These are phyloP conservation scores for Fusarium liriodendri DNA, from an alignment of 2,329 filamentous ascomycete species.

Conservation along the genomic window DNA sequence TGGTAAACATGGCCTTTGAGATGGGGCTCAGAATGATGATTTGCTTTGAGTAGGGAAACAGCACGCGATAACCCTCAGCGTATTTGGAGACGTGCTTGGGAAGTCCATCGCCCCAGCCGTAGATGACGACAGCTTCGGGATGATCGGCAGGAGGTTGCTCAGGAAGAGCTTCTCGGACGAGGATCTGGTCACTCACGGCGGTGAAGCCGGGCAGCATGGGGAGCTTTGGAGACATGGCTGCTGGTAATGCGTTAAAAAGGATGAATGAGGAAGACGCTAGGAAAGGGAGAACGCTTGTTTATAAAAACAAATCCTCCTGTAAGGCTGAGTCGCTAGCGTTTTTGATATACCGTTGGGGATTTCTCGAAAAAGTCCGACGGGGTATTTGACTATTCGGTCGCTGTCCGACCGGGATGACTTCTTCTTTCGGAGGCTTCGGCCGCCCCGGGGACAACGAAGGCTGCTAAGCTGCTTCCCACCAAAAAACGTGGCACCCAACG, in stretches of 20 bases:
- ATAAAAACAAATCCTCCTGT: neutral
- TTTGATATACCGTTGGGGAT: neutral
- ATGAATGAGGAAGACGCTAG: neutral
- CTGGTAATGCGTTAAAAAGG: too few relatives aligned
- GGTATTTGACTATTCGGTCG: neutral
- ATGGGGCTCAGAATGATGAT: constrained; percentile 64
- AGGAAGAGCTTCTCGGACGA: constrained; percentile 51
- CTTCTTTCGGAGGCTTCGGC: neutral
- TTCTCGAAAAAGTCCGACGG: neutral
- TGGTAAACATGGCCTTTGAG: constrained; percentile 57
- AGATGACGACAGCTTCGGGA: constrained; percentile 63
- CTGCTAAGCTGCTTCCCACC: neutral
- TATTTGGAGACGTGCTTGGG: constrained; percentile 69
- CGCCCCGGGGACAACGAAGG: neutral
- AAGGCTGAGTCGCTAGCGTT: neutral
- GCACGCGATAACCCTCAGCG: constrained; percentile 60
- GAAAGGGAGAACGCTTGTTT: neutral
- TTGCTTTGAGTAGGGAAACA: constrained; percentile 63
- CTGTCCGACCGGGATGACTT: neutral
- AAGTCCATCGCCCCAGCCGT: constrained; percentile 67
- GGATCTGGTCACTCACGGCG: constrained; percentile 59
- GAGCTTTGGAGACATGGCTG: constrained; percentile 34
- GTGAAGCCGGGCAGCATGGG: constrained; percentile 54
- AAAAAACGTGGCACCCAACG: neutral
- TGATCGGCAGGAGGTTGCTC: constrained; percentile 40